phyloP scores from a whole-genome alignment of 2,329 filamentous ascomycete genomes.

The Sporothrix mexicana region DNA sequence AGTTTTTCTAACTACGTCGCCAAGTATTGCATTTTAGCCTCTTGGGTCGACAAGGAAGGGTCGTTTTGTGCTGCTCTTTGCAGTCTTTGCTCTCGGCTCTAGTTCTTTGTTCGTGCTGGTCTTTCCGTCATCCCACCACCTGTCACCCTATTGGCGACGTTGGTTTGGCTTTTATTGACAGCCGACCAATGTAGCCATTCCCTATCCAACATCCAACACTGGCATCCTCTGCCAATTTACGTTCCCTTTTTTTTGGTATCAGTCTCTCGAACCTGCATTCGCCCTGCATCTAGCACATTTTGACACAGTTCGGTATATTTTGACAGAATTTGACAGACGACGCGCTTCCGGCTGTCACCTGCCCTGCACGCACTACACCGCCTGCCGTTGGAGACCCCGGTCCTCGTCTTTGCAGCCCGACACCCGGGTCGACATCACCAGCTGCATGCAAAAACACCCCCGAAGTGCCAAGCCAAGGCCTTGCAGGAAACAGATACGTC shows the following conservation, averaged over 20 bases:
- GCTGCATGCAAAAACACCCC: slow-evolving; percentile 15
- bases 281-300: too few species aligned
- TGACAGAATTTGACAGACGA: too few species aligned
- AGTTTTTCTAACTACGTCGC: slow-evolving; percentile 1
- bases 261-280: slow-evolving; percentile 10
- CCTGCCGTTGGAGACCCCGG: slow-evolving; percentile 7
- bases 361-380: not conserved
- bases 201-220: not conserved
- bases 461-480: slow-evolving; percentile 25
- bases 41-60: not conserved
- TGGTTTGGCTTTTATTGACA: too few species aligned
- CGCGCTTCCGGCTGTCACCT: too few species aligned
- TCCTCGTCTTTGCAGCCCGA: not conserved
- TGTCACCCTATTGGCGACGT: not conserved
- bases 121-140: not conserved
- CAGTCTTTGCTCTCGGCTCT: too few species aligned
- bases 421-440: slow-evolving; percentile 19
- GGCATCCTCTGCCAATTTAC: not conserved
- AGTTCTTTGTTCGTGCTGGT: slow-evolving; percentile 15
- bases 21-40: slow-evolving; percentile 12
- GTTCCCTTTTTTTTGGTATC: slow-evolving; percentile 7
- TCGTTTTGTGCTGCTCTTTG: too few species aligned
- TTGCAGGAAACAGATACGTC: slow-evolving; percentile 15
- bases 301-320: not conserved
- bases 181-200: too few species aligned